A percentile compares a stretch with the other conserved stretches of the same genome.
These are phyloP conservation scores for Neurospora sublineolata DNA, from an alignment of 495 filamentous ascomycete species.

Conservation along the genomic window DNA sequence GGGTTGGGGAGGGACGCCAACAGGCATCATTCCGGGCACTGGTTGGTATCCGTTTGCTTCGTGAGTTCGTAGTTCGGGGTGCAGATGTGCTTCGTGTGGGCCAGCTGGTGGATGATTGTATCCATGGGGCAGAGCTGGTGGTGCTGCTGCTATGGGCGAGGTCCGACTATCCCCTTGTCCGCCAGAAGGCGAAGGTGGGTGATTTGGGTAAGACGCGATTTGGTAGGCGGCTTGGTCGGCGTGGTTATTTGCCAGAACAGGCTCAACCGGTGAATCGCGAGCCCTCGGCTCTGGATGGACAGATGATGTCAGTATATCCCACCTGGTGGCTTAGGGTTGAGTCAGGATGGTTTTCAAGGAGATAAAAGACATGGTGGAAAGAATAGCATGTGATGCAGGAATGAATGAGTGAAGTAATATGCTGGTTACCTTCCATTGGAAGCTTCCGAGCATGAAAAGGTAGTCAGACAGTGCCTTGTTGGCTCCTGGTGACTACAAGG, in stretches of 20 bases:
- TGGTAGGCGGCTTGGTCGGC: constrained; percentile 11
- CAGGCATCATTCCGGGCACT: constrained; percentile 24
- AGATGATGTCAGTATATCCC: constrained; percentile 9
- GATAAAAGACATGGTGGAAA: not conserved
- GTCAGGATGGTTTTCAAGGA: not conserved
- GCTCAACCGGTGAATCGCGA: constrained; percentile 11
- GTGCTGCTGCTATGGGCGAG: constrained; percentile 11
- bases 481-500: not conserved
- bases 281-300: constrained; percentile 15
- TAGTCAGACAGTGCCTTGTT: not conserved
- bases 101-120: constrained; percentile 16
- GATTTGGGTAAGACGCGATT: constrained; percentile 4
- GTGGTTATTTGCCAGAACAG: constrained; percentile 11
- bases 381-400: not conserved
- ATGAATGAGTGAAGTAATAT: not conserved
- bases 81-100: constrained; percentile 19
- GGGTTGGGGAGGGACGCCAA: constrained; percentile 13
- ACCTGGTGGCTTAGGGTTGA: not conserved
- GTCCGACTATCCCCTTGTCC: constrained; percentile 7
- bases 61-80: constrained; percentile 21
- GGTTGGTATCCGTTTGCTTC: constrained; percentile 14
- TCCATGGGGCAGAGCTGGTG: constrained; percentile 20
- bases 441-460: not conserved
- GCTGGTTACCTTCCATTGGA: not conserved
- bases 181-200: constrained; percentile 12